Evolutionary conservation across 2,329 filamentous ascomycete genomes (phyloP).

Genomic region (Parascedosporium putredinis): DNA sequence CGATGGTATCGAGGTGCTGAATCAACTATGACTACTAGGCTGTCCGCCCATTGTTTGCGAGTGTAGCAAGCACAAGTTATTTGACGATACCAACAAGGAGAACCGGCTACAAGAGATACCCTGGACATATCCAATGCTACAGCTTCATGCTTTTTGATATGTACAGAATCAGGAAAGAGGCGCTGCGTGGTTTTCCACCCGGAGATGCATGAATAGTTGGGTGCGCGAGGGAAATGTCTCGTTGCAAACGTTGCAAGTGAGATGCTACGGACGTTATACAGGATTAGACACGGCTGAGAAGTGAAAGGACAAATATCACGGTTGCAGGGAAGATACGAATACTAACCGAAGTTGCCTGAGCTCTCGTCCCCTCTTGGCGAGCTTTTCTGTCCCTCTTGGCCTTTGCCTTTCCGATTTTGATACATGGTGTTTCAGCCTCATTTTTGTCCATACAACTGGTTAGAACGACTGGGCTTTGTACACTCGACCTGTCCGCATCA

Average conservation of each 20-base stretch:
- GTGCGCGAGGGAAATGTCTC: slow-evolving; percentile 49
- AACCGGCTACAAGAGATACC: no score
- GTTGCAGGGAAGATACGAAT: not conserved
- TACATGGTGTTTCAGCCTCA: not conserved
- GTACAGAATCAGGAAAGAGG: slow-evolving; percentile 15
- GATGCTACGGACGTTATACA: not conserved
- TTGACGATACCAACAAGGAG: no score
- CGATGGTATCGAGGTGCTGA: slow-evolving; percentile 2
- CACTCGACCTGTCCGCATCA: no score
- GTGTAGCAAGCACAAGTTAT: no score
- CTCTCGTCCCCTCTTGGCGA: slow-evolving; percentile 24
- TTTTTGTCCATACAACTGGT: not conserved
- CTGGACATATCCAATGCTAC: no score
- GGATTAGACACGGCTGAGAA: slow-evolving; percentile 3
- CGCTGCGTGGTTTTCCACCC: slow-evolving; percentile 54
- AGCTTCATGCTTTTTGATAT: no score
- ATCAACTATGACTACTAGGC: no score
- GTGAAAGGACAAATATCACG: not conserved
- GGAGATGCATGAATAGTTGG: slow-evolving; percentile 64
- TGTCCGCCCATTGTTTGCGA: no score
- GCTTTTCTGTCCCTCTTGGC: slow-evolving; percentile 39
- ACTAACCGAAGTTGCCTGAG: slow-evolving; percentile 24
- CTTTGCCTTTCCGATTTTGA: slow-evolving; percentile 2
- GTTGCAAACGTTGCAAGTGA: slow-evolving; percentile 25
- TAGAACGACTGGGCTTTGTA: slow-evolving; percentile 10